A percentile compares a stretch with the other conserved stretches of the same genome.
phyloP scores from a whole-genome alignment of 2,329 filamentous ascomycete genomes.

The Penicillium sp. region DNA sequence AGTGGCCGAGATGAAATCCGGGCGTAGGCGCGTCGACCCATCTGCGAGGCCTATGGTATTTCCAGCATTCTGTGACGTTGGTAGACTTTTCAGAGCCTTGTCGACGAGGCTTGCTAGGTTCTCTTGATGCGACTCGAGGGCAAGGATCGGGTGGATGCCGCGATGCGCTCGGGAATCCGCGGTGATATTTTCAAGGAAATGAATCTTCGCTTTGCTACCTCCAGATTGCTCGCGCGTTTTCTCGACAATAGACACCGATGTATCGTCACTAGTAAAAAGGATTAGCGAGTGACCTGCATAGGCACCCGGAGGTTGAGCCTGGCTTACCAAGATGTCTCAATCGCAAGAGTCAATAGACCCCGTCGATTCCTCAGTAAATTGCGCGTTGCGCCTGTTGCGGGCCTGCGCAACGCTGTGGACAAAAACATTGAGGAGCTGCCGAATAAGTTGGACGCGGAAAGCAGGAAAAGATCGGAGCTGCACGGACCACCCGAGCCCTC shows the following conservation, averaged over 20 bases:
- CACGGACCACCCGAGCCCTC: constrained; percentile 32
- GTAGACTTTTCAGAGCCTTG: constrained; percentile 58
- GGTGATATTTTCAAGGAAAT: constrained; percentile 77
- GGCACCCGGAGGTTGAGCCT: neutral
- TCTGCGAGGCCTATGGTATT: constrained; percentile 20
- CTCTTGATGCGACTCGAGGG: constrained; percentile 70
- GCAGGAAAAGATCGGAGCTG: constrained; percentile 23
- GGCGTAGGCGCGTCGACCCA: constrained; percentile 45
- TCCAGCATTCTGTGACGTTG: constrained; percentile 27
- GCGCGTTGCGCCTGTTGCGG: constrained; percentile 7
- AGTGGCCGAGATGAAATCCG: constrained; percentile 84
- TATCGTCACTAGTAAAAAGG: constrained; percentile 65
- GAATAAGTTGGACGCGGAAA: constrained; percentile 3
- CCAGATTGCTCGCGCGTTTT: constrained; percentile 37
- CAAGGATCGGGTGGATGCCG: constrained; percentile 74
- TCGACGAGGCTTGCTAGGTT: constrained; percentile 65
- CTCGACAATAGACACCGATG: constrained; percentile 76
- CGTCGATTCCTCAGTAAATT: constrained; percentile 12
- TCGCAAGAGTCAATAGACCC: constrained; percentile 43
- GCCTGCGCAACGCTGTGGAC: constrained; percentile 21
- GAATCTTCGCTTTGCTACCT: constrained; percentile 51
- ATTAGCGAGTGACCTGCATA: neutral
- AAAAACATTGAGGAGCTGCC: constrained; percentile 25
- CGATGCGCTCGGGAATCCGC: constrained; percentile 69
- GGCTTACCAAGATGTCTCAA: constrained; percentile 45